Evolutionary conservation across 768 basidiomycete genomes (phyloP).

Genomic region (Mycena haematopus): DNA sequence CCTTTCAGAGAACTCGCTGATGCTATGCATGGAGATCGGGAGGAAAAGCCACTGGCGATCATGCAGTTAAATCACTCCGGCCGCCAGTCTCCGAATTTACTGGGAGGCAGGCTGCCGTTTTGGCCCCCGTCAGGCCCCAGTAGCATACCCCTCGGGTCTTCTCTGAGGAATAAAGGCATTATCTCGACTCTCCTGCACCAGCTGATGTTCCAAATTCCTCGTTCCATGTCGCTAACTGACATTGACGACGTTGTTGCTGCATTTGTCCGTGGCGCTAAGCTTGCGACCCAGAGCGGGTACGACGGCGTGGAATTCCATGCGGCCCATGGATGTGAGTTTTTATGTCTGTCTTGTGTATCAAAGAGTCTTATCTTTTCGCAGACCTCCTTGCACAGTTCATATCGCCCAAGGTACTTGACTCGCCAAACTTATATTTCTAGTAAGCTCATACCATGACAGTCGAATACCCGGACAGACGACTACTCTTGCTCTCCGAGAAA

Average conservation of each 20-base stretch:
- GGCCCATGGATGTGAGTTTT: slow-evolving; percentile 80
- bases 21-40: slow-evolving; percentile 51
- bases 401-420: slow-evolving; percentile 63
- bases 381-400: slow-evolving; percentile 84
- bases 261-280: slow-evolving; percentile 71
- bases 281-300: slow-evolving; percentile 75
- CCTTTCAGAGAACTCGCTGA: slow-evolving; percentile 59
- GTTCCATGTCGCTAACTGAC: slow-evolving; percentile 61
- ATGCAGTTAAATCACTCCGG: slow-evolving; percentile 88
- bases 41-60: slow-evolving; percentile 50
- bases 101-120: slow-evolving; percentile 72
- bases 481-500: slow-evolving; percentile 55
- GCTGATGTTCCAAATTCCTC: slow-evolving; percentile 69
- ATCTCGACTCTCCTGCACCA: slow-evolving; percentile 49
- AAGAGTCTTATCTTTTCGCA: slow-evolving; percentile 37
- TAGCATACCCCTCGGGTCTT: slow-evolving; percentile 54
- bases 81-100: slow-evolving; percentile 78
- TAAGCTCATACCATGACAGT: slow-evolving; percentile 22
- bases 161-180: slow-evolving; percentile 25
- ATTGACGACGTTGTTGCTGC: slow-evolving; percentile 63
- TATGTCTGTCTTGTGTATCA: neutral
- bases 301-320: slow-evolving; percentile 89
- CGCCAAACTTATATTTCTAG: neutral
- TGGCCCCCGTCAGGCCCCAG: slow-evolving; percentile 75
- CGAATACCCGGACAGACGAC: slow-evolving; percentile 63